These are phyloP conservation scores for Boletus rex-veris DNA, from an alignment of 768 basidiomycete genomes.

Conservation along the genomic window DNA sequence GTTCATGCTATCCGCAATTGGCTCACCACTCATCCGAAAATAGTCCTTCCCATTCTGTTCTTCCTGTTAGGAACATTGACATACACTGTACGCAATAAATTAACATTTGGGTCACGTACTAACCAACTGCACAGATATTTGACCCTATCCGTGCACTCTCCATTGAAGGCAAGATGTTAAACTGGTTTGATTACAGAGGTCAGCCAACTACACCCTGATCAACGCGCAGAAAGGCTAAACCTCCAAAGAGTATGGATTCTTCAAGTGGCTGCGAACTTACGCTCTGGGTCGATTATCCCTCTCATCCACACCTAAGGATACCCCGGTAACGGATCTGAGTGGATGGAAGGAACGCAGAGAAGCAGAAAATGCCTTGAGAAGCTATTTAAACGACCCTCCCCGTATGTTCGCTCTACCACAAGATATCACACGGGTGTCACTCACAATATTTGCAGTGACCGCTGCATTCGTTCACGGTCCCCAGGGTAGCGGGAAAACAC, in stretches of 20 bases:
- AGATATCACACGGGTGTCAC: neutral
- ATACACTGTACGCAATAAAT: slow-evolving; percentile 61
- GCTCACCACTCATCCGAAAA: slow-evolving; percentile 82
- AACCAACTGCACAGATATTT: slow-evolving; percentile 60
- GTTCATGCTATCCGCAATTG: slow-evolving; percentile 70
- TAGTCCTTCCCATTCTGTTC: slow-evolving; percentile 74
- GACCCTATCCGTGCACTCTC: slow-evolving; percentile 86
- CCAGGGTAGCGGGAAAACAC: slow-evolving; percentile 76
- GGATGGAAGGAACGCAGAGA: slow-evolving; percentile 86
- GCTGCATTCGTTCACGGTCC: slow-evolving; percentile 79
- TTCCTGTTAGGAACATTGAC: slow-evolving; percentile 89
- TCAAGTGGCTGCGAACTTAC: slow-evolving; percentile 71
- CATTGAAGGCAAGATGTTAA: slow-evolving; percentile 75
- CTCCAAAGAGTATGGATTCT: slow-evolving; percentile 59
- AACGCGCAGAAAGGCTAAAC: neutral
- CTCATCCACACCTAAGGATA: slow-evolving; percentile 18
- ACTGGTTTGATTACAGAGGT: slow-evolving; percentile 84
- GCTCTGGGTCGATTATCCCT: slow-evolving; percentile 51
- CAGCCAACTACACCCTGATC: slow-evolving; percentile 11
- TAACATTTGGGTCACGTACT: neutral
- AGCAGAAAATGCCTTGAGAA: slow-evolving; percentile 61
- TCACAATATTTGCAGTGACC: slow-evolving; percentile 45
- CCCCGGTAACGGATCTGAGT: slow-evolving; percentile 29
- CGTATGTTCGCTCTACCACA: slow-evolving; percentile 38
- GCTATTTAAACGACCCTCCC: slow-evolving; percentile 77